Percentiles rank a stretch among this genome's conserved stretches.
These are phyloP conservation scores for Hebeloma cylindrosporum DNA, from an alignment of 768 basidiomycete genomes.

Conservation along the genomic window DNA sequence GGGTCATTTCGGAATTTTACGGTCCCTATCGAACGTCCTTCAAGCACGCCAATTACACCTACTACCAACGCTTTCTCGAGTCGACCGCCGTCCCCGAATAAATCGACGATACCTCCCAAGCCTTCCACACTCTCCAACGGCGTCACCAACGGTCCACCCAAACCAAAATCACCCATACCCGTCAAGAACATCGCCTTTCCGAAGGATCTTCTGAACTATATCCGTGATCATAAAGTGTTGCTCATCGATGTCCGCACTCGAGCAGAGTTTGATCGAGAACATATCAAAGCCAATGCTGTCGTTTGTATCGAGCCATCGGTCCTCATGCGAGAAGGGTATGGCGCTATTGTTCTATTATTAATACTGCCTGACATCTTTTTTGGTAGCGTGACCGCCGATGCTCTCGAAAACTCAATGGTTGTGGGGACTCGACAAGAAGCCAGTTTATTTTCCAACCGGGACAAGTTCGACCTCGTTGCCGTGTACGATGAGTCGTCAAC, in stretches of 20 bases:
- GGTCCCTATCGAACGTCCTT: constrained; percentile 54
- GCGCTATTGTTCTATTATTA: constrained; percentile 14
- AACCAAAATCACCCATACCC: constrained; percentile 45
- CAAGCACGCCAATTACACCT: constrained; percentile 69
- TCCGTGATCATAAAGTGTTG: constrained; percentile 60
- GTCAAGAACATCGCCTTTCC: constrained; percentile 60
- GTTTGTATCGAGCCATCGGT: constrained; percentile 88
- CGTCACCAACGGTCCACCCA: constrained; percentile 32
- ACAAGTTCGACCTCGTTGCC: constrained; percentile 86
- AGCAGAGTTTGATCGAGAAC: constrained; percentile 72
- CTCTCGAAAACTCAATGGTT: constrained; percentile 73
- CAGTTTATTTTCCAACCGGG: constrained; percentile 76
- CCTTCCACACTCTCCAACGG: constrained; percentile 36
- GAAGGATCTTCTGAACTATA: constrained; percentile 56
- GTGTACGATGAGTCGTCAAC: constrained; percentile 75
- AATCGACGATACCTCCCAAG: constrained; percentile 29
- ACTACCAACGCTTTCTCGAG: constrained; percentile 55
- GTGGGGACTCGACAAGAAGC: constrained; percentile 71
- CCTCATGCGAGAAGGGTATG: constrained; percentile 66
- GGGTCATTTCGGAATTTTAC: constrained; percentile 38
- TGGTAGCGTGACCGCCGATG: constrained; percentile 59
- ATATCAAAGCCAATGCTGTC: constrained; percentile 65
- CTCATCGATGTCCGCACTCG: constrained; percentile 83
- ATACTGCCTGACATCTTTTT: constrained; percentile 3
- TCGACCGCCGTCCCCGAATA: constrained; percentile 59